These are phyloP conservation scores for Potentilla sterilis DNA, from an alignment of 306 rosid genomes.

Conservation along the genomic window DNA sequence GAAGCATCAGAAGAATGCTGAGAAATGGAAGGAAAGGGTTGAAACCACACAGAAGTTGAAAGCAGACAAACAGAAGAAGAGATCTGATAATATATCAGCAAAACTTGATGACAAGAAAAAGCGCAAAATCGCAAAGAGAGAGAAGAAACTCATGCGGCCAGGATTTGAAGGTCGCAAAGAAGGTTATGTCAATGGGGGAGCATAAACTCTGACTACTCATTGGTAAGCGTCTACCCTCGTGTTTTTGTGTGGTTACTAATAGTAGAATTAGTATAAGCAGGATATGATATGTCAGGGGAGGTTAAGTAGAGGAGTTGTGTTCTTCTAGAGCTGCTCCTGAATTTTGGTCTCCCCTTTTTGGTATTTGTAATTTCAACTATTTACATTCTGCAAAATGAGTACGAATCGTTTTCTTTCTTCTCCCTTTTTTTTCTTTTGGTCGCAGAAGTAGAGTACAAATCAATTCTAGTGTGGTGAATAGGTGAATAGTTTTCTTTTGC, in stretches of 20 bases:
- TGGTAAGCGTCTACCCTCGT: slow-evolving; percentile 7
- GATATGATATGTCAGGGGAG: not conserved
- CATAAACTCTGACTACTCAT: slow-evolving; percentile 8
- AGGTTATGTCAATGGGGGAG: slow-evolving; percentile 53
- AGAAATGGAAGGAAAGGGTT: slow-evolving; percentile 73
- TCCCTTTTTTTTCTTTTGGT: not conserved
- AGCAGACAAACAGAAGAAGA: slow-evolving; percentile 67
- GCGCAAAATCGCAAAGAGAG: slow-evolving; percentile 72
- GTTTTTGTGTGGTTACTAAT: not conserved
- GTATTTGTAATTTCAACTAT: not conserved
- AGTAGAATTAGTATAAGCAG: not conserved
- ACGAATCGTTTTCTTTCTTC: not conserved
- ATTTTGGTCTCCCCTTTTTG: not conserved
- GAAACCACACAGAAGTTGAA: slow-evolving; percentile 62
- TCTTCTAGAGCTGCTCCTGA: not conserved
- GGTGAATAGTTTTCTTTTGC: not conserved
- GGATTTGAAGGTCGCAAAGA: slow-evolving; percentile 91
- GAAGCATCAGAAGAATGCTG: slow-evolving; percentile 63
- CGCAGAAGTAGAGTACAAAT: not conserved
- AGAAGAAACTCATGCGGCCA: slow-evolving; percentile 83
- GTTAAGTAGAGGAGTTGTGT: not conserved
- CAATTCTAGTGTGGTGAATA: not conserved
- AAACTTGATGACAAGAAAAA: slow-evolving; percentile 66
- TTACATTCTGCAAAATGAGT: not conserved
- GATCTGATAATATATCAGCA: slow-evolving; percentile 64